These are phyloP conservation scores for Alternaria brassicicola DNA, from an alignment of 2,329 filamentous ascomycete genomes.

Conservation along the genomic window DNA sequence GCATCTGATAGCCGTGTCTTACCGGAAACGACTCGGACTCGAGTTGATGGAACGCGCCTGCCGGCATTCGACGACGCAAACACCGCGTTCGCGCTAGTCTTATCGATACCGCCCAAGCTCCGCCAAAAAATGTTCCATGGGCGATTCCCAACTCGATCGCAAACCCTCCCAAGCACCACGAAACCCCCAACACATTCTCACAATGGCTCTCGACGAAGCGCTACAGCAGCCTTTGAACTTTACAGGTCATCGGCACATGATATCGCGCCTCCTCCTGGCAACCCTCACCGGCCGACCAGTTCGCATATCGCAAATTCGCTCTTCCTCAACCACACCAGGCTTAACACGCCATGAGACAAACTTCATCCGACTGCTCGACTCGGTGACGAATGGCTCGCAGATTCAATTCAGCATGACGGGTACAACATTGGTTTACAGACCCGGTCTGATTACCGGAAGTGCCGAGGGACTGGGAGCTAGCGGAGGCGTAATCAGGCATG, in stretches of 20 bases:
- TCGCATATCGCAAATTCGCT: conserved; percentile 92
- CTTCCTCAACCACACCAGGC: conserved; percentile 84
- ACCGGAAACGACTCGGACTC: neutral
- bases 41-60: conserved; percentile 5
- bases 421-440: conserved; percentile 89
- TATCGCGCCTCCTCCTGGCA: conserved; percentile 83
- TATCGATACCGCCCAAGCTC: conserved; percentile 18
- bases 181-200: conserved; percentile 5
- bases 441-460: conserved; percentile 88
- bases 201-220: conserved; percentile 43
- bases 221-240: conserved; percentile 68
- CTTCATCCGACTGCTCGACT: conserved; percentile 90
- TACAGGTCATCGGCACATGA: conserved; percentile 81
- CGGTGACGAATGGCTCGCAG: conserved; percentile 90
- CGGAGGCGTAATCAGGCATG: conserved; percentile 78
- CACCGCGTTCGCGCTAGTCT: conserved; percentile 15
- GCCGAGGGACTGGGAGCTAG: conserved; percentile 75
- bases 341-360: conserved; percentile 93
- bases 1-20: neutral
- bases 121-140: conserved; percentile 29
- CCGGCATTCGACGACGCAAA: conserved; percentile 2
- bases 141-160: conserved; percentile 1
- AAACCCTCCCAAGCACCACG: neutral
- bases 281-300: conserved; percentile 89
- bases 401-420: conserved; percentile 97